Percentiles rank a stretch among this genome's conserved stretches.
These are phyloP conservation scores for Exophiala lecanii-corni DNA, from an alignment of 2,329 filamentous ascomycete genomes.

Conservation along the genomic window DNA sequence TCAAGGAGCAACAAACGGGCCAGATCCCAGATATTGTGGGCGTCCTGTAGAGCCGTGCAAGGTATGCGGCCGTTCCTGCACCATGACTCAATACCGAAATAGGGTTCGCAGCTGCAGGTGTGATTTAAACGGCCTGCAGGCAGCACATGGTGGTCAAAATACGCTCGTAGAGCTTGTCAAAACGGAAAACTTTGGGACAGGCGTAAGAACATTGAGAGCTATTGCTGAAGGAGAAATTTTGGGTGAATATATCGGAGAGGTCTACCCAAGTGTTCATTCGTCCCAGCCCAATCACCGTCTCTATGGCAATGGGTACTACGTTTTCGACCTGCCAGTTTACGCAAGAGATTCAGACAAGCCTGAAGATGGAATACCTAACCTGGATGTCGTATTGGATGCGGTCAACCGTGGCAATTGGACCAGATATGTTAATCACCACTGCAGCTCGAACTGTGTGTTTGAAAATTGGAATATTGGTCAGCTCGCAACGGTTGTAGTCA, in stretches of 20 bases:
- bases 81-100: too few species aligned
- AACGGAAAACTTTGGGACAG: slow-evolving; percentile 10
- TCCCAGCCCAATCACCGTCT: too few species aligned
- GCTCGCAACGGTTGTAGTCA: slow-evolving; percentile 3
- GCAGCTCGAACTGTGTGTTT: slow-evolving; percentile 14
- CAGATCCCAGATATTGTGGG: neutral
- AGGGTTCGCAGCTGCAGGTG: neutral
- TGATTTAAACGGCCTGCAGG: neutral
- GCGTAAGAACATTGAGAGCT: slow-evolving; percentile 19
- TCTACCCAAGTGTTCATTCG: slow-evolving; percentile 8
- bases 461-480: slow-evolving; percentile 8
- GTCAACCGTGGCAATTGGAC: slow-evolving; percentile 23
- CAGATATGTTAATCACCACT: slow-evolving; percentile 24
- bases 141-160: neutral
- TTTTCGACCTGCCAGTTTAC: neutral
- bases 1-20: neutral
- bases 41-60: too few species aligned
- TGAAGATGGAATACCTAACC: too few species aligned
- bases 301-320: neutral
- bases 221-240: slow-evolving; percentile 9
- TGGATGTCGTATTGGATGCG: too few species aligned
- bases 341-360: neutral
- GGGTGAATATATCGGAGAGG: slow-evolving; percentile 23
- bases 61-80: too few species aligned
- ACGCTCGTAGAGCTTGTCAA: slow-evolving; percentile 19